Evolutionary conservation across 2,329 filamentous ascomycete genomes (phyloP).

Genomic region (Ophiocordyceps robertsii): DNA sequence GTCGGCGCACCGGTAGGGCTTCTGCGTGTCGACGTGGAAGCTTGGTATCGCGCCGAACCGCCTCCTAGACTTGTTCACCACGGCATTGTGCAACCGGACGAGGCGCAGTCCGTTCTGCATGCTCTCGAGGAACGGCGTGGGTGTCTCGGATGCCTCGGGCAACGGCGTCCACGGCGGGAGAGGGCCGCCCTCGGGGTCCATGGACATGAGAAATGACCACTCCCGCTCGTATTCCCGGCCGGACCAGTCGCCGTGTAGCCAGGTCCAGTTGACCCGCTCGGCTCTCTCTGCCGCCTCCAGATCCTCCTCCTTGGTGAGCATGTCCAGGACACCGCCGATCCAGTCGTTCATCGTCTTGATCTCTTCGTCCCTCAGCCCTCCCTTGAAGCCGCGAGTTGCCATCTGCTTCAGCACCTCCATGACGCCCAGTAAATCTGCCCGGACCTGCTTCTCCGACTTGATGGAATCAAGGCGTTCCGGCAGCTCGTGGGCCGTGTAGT

Average conservation of each 20-base stretch:
- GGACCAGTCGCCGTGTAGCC: slow-evolving; percentile 68
- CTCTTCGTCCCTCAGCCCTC: slow-evolving; percentile 70
- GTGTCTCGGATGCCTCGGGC: slow-evolving; percentile 26
- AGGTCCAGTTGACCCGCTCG: slow-evolving; percentile 64
- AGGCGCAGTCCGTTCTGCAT: slow-evolving; percentile 71
- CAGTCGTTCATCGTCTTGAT: slow-evolving; percentile 61
- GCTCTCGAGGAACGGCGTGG: slow-evolving; percentile 59
- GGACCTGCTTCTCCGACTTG: slow-evolving; percentile 74
- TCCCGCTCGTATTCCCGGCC: slow-evolving; percentile 66
- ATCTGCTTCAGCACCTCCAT: slow-evolving; percentile 88
- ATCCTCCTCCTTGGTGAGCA: slow-evolving; percentile 64
- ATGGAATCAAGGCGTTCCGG: slow-evolving; percentile 77
- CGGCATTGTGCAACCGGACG: slow-evolving; percentile 78
- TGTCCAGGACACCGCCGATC: slow-evolving; percentile 64
- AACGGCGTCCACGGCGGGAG: slow-evolving; percentile 56
- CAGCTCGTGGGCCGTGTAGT: slow-evolving; percentile 86
- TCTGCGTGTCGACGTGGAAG: slow-evolving; percentile 85
- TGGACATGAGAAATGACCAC: slow-evolving; percentile 65
- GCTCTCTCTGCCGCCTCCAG: slow-evolving; percentile 60
- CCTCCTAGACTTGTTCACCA: slow-evolving; percentile 70
- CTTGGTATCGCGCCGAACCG: slow-evolving; percentile 81
- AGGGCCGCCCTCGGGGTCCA: slow-evolving; percentile 45
- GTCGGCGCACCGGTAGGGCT: slow-evolving; percentile 87
- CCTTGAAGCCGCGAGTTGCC: slow-evolving; percentile 74
- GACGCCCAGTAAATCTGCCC: slow-evolving; percentile 70